Evolutionary conservation across 2,329 filamentous ascomycete genomes (phyloP).

Genomic region (Thelonectria olida): DNA sequence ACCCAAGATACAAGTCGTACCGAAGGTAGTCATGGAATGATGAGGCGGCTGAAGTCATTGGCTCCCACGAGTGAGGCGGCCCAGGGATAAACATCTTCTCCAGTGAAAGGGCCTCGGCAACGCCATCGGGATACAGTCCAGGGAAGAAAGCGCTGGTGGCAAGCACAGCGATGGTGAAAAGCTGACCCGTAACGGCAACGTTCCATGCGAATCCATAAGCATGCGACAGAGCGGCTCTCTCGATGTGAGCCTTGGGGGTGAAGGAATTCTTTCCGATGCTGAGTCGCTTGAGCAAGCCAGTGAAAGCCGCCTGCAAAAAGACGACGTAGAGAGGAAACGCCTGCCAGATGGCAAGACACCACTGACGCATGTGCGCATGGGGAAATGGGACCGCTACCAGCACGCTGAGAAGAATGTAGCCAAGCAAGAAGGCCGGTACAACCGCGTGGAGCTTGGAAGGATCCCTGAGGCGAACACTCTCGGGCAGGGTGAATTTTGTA

Average conservation of each 20-base stretch:
- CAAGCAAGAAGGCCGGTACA: conserved; percentile 31
- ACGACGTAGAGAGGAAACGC: conserved; percentile 33
- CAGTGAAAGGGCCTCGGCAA: conserved; percentile 24
- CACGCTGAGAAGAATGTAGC: conserved; percentile 31
- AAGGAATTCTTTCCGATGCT: conserved; percentile 35
- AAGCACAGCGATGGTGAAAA: conserved; percentile 29
- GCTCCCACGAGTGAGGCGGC: conserved; percentile 23
- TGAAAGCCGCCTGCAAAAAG: conserved; percentile 24
- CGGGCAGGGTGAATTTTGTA: conserved; percentile 6
- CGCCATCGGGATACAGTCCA: conserved; percentile 24
- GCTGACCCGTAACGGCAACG: conserved; percentile 34
- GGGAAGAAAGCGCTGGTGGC: conserved; percentile 22
- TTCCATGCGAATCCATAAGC: conserved; percentile 40
- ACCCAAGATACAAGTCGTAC: conserved; percentile 38
- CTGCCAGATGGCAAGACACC: conserved; percentile 34
- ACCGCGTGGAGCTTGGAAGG: conserved; percentile 27
- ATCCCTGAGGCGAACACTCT: conserved; percentile 31
- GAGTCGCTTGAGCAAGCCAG: conserved; percentile 26
- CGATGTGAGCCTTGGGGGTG: conserved; percentile 22
- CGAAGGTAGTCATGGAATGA: conserved; percentile 36
- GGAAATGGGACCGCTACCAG: conserved; percentile 34
- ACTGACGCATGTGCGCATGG: conserved; percentile 30
- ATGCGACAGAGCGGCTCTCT: conserved; percentile 32
- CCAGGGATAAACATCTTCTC: conserved; percentile 33
- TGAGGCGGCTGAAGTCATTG: conserved; percentile 27